A percentile compares a stretch with the other conserved stretches of the same genome.
Conservation (phyloP, 768 basidiomycete species). For the Hydnomerulius pinastri region DNA sequence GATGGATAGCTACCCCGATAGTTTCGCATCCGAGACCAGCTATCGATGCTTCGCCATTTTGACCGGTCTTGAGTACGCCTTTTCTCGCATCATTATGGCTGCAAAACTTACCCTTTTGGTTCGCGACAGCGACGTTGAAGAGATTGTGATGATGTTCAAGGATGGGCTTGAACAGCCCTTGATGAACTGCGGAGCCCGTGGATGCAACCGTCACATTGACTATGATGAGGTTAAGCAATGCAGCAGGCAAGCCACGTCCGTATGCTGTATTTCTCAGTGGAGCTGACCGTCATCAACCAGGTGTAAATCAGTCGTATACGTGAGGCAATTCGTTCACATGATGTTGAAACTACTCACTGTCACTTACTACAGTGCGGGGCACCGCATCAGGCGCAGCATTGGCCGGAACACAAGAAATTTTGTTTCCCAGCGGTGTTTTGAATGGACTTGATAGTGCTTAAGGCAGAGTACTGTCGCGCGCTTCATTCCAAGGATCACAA, state of each 20-base stretch:
- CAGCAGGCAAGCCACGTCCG: slow-evolving; percentile 31
- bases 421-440: slow-evolving; percentile 38
- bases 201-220: slow-evolving; percentile 23
- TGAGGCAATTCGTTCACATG: slow-evolving; percentile 26
- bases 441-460: no score
- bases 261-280: background rate
- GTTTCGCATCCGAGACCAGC: no score
- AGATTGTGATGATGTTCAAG: no score
- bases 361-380: slow-evolving; percentile 32
- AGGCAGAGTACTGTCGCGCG: no score
- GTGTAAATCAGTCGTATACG: slow-evolving; percentile 45
- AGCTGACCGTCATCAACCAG: slow-evolving; percentile 19
- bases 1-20: no score
- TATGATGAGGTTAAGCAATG: slow-evolving; percentile 37
- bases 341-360: background rate
- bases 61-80: no score
- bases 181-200: slow-evolving; percentile 33
- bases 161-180: slow-evolving; percentile 31
- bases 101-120: no score
- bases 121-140: no score
- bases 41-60: no score
- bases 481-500: no score
- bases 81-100: no score
- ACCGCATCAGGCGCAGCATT: slow-evolving; percentile 39
- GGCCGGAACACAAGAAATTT: slow-evolving; percentile 35